These are phyloP conservation scores for Irpex sp. DNA, from an alignment of 1,284 basidiomycete species.

Conservation along the genomic window DNA sequence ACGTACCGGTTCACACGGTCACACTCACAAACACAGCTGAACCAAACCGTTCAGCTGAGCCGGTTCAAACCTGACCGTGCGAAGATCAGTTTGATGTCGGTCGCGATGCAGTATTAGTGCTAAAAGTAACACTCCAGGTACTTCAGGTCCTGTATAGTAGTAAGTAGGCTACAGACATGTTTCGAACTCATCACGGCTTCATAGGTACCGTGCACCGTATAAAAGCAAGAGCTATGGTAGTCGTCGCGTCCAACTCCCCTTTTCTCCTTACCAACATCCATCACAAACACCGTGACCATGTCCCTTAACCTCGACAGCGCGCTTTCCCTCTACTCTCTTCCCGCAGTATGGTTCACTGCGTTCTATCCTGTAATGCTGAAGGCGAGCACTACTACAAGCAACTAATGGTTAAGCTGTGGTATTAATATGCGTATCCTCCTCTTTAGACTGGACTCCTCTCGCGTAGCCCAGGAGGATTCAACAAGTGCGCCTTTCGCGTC, in stretches of 20 bases:
- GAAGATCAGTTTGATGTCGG: no score
- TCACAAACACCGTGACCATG: not conserved
- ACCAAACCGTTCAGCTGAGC: not conserved
- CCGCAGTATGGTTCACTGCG: slow-evolving; percentile 9
- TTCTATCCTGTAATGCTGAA: slow-evolving; percentile 4
- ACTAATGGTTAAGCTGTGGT: not conserved
- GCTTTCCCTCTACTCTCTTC: slow-evolving; percentile 11
- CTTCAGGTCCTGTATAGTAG: no score
- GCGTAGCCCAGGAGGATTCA: not conserved
- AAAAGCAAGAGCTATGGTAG: not conserved
- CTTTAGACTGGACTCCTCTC: not conserved
- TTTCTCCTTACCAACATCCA: not conserved
- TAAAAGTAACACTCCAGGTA: no score
- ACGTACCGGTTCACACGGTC: not conserved
- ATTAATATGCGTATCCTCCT: not conserved
- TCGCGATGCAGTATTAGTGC: no score
- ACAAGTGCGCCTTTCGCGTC: slow-evolving; percentile 1
- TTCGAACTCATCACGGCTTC: not conserved
- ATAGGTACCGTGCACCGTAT: not conserved
- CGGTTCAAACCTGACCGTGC: no score
- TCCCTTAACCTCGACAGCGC: slow-evolving; percentile 4
- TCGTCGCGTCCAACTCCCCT: not conserved
- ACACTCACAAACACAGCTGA: no score
- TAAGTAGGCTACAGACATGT: no score
- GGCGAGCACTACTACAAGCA: not conserved